These are phyloP conservation scores for Phialophora expanda DNA, from an alignment of 2,329 filamentous ascomycete species.

Conservation along the genomic window DNA sequence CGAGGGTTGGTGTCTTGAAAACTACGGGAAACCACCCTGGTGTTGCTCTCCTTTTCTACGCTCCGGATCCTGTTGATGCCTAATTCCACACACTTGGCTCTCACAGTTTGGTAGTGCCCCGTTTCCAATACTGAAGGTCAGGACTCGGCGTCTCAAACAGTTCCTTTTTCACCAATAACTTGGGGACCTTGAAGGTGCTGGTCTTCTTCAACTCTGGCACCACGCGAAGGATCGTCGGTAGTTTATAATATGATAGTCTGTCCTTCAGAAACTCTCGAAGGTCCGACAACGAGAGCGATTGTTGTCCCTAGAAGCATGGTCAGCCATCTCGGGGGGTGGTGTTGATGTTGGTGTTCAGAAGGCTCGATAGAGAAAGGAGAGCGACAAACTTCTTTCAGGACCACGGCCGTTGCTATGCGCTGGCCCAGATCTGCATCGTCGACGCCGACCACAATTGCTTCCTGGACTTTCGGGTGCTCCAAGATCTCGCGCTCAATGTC, in stretches of 20 bases:
- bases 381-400: conserved; percentile 14
- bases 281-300: background rate
- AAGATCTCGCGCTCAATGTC: conserved; percentile 57
- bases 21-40: no score
- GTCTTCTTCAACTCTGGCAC: conserved; percentile 55
- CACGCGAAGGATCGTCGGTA: conserved; percentile 54
- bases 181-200: conserved; percentile 41
- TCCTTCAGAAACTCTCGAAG: background rate
- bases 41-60: no score
- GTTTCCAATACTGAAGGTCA: no score
- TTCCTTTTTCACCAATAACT: background rate
- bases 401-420: conserved; percentile 52
- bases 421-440: conserved; percentile 56
- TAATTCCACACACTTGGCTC: no score
- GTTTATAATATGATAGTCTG: conserved; percentile 46
- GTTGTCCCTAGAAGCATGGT: background rate
- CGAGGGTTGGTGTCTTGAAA: no score
- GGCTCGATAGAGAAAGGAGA: background rate
- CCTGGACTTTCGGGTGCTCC: conserved; percentile 51
- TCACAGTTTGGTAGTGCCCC: no score
- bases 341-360: no score
- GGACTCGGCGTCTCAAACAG: background rate
- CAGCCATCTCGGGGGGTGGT: background rate
- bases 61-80: no score
- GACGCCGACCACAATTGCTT: conserved; percentile 56